These are phyloP conservation scores for Pythium monospermum DNA, from an alignment of 352 stramenopile genomes.

Conservation along the genomic window DNA sequence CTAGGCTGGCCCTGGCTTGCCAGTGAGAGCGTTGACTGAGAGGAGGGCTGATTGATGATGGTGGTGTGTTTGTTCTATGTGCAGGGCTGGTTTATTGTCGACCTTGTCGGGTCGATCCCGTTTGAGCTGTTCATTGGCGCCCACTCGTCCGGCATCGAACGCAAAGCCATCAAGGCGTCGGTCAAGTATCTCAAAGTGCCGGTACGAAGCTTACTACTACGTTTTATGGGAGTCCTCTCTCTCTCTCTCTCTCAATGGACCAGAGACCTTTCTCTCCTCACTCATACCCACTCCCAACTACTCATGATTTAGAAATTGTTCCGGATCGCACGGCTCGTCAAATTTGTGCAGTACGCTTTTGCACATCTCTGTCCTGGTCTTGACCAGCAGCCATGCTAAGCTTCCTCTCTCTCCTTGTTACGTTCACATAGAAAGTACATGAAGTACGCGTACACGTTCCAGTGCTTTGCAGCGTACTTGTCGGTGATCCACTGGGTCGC, in stretches of 20 bases:
- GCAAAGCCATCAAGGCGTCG: constrained; percentile 57
- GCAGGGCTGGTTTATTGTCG: constrained; percentile 49
- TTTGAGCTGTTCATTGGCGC: constrained; percentile 37
- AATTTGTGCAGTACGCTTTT: constrained; percentile 48
- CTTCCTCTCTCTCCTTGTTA: background rate
- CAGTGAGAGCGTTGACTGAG: background rate
- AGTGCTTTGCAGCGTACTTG: constrained; percentile 49
- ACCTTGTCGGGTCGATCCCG: constrained; percentile 51
- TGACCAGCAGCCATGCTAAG: background rate
- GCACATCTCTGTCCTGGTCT: background rate
- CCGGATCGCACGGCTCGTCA: constrained; percentile 49
- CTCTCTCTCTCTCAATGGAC: no score
- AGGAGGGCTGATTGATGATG: background rate
- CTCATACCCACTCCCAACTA: no score
- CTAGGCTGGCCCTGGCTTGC: no score
- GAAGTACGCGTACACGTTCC: constrained; percentile 51
- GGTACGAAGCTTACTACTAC: constrained; percentile 25
- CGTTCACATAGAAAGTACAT: constrained; percentile 65
- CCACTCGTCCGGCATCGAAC: constrained; percentile 32
- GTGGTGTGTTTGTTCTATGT: background rate
- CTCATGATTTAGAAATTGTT: constrained; percentile 82
- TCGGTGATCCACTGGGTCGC: constrained; percentile 60
- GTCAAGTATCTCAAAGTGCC: constrained; percentile 62
- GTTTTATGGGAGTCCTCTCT: no score
- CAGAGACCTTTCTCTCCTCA: no score